Conservation (phyloP, 495 filamentous ascomycete species). For the Daldinia caldariorum region DNA sequence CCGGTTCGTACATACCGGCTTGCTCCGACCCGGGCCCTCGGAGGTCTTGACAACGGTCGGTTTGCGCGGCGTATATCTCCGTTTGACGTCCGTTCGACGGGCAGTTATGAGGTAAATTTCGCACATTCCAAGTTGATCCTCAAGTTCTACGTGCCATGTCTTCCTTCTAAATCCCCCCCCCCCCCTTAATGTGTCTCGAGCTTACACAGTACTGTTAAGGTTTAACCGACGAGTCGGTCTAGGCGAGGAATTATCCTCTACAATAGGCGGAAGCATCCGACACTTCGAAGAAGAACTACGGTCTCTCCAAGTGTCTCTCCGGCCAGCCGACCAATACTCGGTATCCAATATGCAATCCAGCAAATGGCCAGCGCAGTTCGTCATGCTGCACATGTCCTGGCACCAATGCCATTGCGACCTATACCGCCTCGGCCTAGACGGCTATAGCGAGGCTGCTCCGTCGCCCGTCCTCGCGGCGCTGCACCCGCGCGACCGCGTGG, state of each 20-base stretch:
- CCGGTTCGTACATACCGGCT: slow-evolving; percentile 29
- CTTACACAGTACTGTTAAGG: slow-evolving; percentile 18
- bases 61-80: slow-evolving; percentile 39
- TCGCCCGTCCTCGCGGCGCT: slow-evolving; percentile 38
- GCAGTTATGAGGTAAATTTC: slow-evolving; percentile 41
- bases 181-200: background rate
- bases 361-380: slow-evolving; percentile 37
- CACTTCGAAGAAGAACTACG: slow-evolving; percentile 37
- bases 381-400: slow-evolving; percentile 47
- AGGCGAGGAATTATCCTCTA: slow-evolving; percentile 39
- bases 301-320: slow-evolving; percentile 22
- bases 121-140: background rate
- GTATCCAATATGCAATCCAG: slow-evolving; percentile 26
- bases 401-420: slow-evolving; percentile 49
- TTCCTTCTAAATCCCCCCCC: background rate
- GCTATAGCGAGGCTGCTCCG: slow-evolving; percentile 46
- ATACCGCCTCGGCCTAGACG: slow-evolving; percentile 44
- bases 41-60: slow-evolving; percentile 25
- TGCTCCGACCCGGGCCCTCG: slow-evolving; percentile 27
- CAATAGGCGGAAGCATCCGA: slow-evolving; percentile 31
- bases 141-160: background rate
- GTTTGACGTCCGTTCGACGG: slow-evolving; percentile 39
- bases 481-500: slow-evolving; percentile 29
- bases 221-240: slow-evolving; percentile 42
- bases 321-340: slow-evolving; percentile 35